These are phyloP conservation scores for Pyrenochaeta sp. DNA, from an alignment of 2,329 filamentous ascomycete species.

Conservation along the genomic window DNA sequence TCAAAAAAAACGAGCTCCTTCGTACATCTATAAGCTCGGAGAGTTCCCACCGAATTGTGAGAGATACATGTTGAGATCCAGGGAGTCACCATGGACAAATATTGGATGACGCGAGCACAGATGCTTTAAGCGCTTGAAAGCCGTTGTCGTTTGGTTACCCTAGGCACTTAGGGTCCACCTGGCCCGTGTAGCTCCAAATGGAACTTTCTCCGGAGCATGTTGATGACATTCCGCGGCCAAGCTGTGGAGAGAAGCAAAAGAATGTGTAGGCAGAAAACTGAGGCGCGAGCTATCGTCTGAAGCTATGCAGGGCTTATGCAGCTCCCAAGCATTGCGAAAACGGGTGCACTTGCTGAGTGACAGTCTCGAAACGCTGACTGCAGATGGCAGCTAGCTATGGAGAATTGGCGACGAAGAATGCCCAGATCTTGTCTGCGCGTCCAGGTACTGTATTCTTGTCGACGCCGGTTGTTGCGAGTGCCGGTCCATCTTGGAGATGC, in stretches of 20 bases:
- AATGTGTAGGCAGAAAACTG: neutral
- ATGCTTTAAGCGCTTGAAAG: neutral
- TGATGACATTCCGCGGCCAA: neutral
- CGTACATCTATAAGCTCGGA: neutral
- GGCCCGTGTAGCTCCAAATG: neutral
- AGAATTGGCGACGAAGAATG: neutral
- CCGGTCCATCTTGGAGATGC: neutral
- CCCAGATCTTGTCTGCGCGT: neutral
- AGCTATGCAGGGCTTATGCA: slow-evolving; percentile 12
- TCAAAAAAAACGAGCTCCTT: no score
- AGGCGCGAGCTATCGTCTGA: slow-evolving; percentile 13
- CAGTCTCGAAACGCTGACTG: neutral
- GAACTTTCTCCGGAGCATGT: neutral
- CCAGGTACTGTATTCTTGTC: slow-evolving; percentile 1
- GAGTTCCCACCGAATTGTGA: neutral
- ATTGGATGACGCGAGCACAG: neutral
- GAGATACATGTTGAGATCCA: neutral
- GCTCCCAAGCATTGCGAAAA: neutral
- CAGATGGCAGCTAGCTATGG: neutral
- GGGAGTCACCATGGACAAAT: neutral
- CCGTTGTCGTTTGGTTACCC: neutral
- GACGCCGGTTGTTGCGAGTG: slow-evolving; percentile 1
- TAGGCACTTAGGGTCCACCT: neutral
- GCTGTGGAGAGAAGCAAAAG: slow-evolving; percentile 1
- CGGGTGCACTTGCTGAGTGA: neutral